A percentile compares a stretch with the other conserved stretches of the same genome.
phyloP scores from a whole-genome alignment of 257 asterid genomes.

The Lantana camara region DNA sequence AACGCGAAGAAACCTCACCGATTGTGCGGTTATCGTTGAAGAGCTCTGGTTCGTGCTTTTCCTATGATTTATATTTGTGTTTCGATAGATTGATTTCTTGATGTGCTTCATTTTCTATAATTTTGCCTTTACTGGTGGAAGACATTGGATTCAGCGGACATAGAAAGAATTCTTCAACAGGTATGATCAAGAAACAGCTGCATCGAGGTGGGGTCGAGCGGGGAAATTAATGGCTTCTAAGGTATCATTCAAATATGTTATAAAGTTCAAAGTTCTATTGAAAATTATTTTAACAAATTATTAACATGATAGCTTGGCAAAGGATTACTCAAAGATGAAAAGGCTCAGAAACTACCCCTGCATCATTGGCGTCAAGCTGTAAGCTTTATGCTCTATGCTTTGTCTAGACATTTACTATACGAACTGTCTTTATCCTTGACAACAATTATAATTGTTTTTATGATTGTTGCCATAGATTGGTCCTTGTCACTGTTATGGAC shows the following conservation, averaged over 20 bases:
- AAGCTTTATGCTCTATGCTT: constrained; percentile 28
- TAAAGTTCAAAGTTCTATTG: background rate
- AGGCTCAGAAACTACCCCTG: constrained; percentile 72
- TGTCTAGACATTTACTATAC: background rate
- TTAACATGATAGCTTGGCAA: constrained; percentile 73
- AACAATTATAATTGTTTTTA: background rate
- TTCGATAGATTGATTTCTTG: background rate
- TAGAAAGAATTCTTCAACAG: constrained; percentile 50
- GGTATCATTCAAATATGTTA: constrained; percentile 31
- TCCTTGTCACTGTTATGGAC: constrained; percentile 83
- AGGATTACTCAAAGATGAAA: constrained; percentile 68
- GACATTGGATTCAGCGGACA: constrained; percentile 61
- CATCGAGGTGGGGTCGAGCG: constrained; percentile 67
- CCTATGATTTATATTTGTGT: background rate
- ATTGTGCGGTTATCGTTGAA: constrained; percentile 91
- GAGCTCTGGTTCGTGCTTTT: constrained; percentile 70
- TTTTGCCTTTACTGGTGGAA: constrained; percentile 56
- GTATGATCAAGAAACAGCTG: constrained; percentile 59
- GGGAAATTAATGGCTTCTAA: constrained; percentile 62
- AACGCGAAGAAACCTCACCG: constrained; percentile 84
- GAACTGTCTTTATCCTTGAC: too few species aligned
- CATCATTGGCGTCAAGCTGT: constrained; percentile 91
- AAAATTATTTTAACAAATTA: background rate
- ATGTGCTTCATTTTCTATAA: background rate
- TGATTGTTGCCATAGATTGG: constrained; percentile 49